These are phyloP conservation scores for Phaeodactylum tricornutum DNA, from an alignment of 108 stramenopile species.

Conservation along the genomic window DNA sequence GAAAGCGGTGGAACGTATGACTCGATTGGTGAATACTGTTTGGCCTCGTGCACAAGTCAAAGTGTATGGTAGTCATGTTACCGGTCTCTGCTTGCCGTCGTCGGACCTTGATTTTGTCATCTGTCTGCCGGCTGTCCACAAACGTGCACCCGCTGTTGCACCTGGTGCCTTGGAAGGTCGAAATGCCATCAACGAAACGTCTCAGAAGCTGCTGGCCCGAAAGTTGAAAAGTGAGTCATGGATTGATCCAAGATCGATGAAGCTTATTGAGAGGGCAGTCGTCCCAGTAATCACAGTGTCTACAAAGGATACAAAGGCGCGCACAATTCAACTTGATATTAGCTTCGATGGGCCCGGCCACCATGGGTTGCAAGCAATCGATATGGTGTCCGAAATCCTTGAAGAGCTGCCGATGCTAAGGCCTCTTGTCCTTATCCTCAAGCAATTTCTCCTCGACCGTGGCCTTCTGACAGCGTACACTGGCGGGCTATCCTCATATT, in stretches of 20 bases:
- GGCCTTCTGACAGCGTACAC: slow-evolving; percentile 84
- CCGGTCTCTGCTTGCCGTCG: slow-evolving; percentile 76
- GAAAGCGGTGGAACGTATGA: slow-evolving; percentile 47
- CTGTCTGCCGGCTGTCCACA: slow-evolving; percentile 87
- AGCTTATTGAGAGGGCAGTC: slow-evolving; percentile 68
- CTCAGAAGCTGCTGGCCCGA: slow-evolving; percentile 83
- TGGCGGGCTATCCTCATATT: slow-evolving; percentile 86
- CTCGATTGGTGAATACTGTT: slow-evolving; percentile 49
- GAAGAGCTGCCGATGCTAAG: slow-evolving; percentile 66
- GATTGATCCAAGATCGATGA: slow-evolving; percentile 78
- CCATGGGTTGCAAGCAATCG: slow-evolving; percentile 67
- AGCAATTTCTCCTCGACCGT: slow-evolving; percentile 82
- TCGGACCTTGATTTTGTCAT: slow-evolving; percentile 92
- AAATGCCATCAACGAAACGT: slow-evolving; percentile 90
- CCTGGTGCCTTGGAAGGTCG: slow-evolving; percentile 90
- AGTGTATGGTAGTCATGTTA: slow-evolving; percentile 82
- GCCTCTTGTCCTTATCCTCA: slow-evolving; percentile 64
- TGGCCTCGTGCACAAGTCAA: slow-evolving; percentile 82
- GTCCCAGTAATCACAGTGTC: slow-evolving; percentile 79
- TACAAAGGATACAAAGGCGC: slow-evolving; percentile 70
- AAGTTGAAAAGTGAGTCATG: slow-evolving; percentile 81
- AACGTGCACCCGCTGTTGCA: slow-evolving; percentile 77
- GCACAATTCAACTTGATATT: slow-evolving; percentile 63
- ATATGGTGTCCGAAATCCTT: slow-evolving; percentile 45
- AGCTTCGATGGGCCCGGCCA: slow-evolving; percentile 75